phyloP scores from a whole-genome alignment of 768 basidiomycete species.

The Boletus eberwhitei region DNA sequence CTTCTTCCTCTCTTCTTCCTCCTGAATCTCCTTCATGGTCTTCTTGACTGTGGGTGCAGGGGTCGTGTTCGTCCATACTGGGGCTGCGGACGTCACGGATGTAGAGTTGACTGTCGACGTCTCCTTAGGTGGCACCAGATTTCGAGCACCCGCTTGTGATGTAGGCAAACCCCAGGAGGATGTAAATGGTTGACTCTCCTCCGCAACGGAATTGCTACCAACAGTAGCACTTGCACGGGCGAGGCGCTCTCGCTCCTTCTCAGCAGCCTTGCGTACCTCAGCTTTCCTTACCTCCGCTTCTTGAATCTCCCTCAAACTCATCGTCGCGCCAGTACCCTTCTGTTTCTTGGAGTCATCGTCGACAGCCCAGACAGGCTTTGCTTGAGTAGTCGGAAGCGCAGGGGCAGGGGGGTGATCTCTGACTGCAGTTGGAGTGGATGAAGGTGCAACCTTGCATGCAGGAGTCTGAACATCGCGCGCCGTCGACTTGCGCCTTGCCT shows the following conservation, averaged over 20 bases:
- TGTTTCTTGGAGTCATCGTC: slow-evolving; percentile 66
- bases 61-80: slow-evolving; percentile 72
- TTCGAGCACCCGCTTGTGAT: slow-evolving; percentile 67
- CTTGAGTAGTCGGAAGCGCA: slow-evolving; percentile 20
- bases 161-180: slow-evolving; percentile 85
- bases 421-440: slow-evolving; percentile 1
- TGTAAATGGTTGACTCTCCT: slow-evolving; percentile 60
- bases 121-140: slow-evolving; percentile 42
- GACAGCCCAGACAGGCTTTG: slow-evolving; percentile 63
- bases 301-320: slow-evolving; percentile 91
- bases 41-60: slow-evolving; percentile 66
- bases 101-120: slow-evolving; percentile 18
- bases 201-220: slow-evolving; percentile 36
- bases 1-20: slow-evolving; percentile 91
- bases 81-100: slow-evolving; percentile 33
- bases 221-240: slow-evolving; percentile 43
- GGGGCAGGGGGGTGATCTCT: slow-evolving; percentile 27
- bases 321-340: slow-evolving; percentile 40
- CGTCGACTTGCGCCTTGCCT: slow-evolving; percentile 27
- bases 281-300: slow-evolving; percentile 83
- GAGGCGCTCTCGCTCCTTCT: slow-evolving; percentile 66
- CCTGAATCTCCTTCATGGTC: slow-evolving; percentile 98
- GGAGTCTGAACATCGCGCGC: slow-evolving; percentile 25
- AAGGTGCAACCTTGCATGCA: slow-evolving; percentile 15
- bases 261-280: slow-evolving; percentile 71